Evolutionary conservation across 208 protist species (phyloP), one percentile per base, ranked within the genome.

Genomic region (Leishmania braziliensis): DNA sequence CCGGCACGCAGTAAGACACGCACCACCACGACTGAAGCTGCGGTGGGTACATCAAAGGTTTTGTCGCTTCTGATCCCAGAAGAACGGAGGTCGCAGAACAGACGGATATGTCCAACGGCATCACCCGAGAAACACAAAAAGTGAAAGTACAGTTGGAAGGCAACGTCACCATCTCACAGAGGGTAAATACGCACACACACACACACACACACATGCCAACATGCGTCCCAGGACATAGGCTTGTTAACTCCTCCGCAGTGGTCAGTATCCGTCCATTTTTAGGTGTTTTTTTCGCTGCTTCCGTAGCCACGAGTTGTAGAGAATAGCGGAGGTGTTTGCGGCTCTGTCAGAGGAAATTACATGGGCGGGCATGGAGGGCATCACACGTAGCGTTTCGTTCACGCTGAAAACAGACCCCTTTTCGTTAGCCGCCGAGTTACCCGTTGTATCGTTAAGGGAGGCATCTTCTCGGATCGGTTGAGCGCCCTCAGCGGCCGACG

Each of bases 231-330:
- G 23, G 43, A 26, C 39, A 4, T 16, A 16, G 20, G 2, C 66
- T 5, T n/a, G 8, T 66, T 33, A 1, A 16, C 66, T 29, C n/a
- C 66, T 50, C 29, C 26, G 6, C 69, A 16, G 10, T 20, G 26
- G 0, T 75, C 50, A 83, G 50, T 78, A 81, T 0, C 51, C 73
- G 33, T 80, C 79, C n/a, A 68, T 71, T 58, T 71, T 78, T 0
- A 80, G 74, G 46, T 78, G 72, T 54, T 72, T 83, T 36, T 80
- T 83, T 36, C 53, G 81, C 26, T 81, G 54, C n/a, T 80, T 80
- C 26, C 73, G 80, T 65, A 83, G 54, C 76, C 84, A 87, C 20
- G 62, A 53, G 63, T 87, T 86, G 78, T 86, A 86, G 65, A 86
- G 60, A n/a, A 86, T 78, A 2, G 82, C 72, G 46, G 82, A 82